These are phyloP conservation scores for Phytomonas francai DNA, from an alignment of 208 protist genomes.

Conservation along the genomic window DNA sequence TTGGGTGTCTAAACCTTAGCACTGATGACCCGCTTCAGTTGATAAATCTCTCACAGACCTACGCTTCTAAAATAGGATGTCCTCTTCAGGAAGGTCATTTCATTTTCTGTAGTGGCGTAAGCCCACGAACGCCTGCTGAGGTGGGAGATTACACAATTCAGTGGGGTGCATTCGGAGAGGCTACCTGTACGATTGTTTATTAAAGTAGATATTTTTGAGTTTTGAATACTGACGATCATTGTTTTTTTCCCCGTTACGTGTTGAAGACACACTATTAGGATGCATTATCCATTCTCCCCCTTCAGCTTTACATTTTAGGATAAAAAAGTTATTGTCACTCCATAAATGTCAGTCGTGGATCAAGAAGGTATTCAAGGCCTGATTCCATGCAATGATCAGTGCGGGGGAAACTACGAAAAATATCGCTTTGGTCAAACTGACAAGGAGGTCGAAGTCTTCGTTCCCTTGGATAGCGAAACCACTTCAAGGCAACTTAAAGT, in stretches of 20 bases:
- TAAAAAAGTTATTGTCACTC: constrained; percentile 2
- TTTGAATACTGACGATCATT: neutral
- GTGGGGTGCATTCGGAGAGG: constrained; percentile 51
- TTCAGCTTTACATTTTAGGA: neutral
- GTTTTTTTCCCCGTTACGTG: neutral
- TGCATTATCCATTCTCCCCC: neutral
- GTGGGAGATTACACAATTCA: constrained; percentile 59
- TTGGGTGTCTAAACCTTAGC: constrained; percentile 52
- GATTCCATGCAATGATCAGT: constrained; percentile 73
- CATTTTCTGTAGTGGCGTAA: constrained; percentile 56
- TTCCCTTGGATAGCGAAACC: constrained; percentile 47
- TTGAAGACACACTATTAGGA: neutral
- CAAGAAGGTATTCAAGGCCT: constrained; percentile 61
- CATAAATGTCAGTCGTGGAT: constrained; percentile 18
- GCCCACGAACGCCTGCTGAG: constrained; percentile 32
- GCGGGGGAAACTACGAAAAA: constrained; percentile 65
- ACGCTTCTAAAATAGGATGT: constrained; percentile 45
- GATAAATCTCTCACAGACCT: constrained; percentile 33
- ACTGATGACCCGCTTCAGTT: constrained; percentile 29
- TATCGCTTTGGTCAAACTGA: constrained; percentile 81
- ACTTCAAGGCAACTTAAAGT: constrained; percentile 53
- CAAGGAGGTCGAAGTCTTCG: constrained; percentile 57
- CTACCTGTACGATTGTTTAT: constrained; percentile 7
- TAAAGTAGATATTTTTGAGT: neutral
- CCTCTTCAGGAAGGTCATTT: constrained; percentile 32